Evolutionary conservation across 1,139 yeast genomes (phyloP).

Genomic region (Meyerozyma smithsonii): DNA sequence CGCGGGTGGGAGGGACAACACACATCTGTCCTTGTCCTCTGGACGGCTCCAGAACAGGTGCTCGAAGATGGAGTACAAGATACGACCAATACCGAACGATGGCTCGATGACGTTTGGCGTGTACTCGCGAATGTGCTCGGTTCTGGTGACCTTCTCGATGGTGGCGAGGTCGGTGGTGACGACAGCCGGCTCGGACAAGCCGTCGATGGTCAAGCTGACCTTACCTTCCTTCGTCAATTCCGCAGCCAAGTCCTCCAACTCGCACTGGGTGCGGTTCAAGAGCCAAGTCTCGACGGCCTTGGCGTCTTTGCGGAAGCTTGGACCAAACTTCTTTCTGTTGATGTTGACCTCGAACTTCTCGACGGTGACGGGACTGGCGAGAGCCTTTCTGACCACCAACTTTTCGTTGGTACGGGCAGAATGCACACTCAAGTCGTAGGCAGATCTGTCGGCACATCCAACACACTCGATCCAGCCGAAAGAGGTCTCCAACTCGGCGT

Average conservation of each 20-base stretch:
- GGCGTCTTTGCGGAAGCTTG: conserved; percentile 94
- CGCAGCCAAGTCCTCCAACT: conserved; percentile 69
- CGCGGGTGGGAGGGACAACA: conserved; percentile 87
- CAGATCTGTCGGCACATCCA: conserved; percentile 99
- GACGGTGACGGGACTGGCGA: conserved; percentile 77
- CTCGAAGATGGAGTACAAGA: conserved; percentile 87
- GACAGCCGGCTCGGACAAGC: conserved; percentile 56
- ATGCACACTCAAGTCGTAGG: conserved; percentile 94
- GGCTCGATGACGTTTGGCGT: conserved; percentile 99
- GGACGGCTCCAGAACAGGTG: conserved; percentile 95
- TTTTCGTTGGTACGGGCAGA: conserved; percentile 93
- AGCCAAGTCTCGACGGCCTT: conserved; percentile 85
- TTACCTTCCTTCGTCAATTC: conserved; percentile 64
- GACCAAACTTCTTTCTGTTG: conserved; percentile 95
- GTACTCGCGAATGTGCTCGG: conserved; percentile 90
- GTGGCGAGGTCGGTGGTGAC: conserved; percentile 66
- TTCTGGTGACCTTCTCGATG: conserved; percentile 73
- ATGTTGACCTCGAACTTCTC: conserved; percentile 80
- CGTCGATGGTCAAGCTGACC: conserved; percentile 59
- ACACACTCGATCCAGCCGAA: conserved; percentile 99
- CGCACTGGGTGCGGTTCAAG: conserved; percentile 73
- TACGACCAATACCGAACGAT: conserved; percentile 98
- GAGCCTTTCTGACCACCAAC: conserved; percentile 86
- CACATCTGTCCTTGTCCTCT: conserved; percentile 86
- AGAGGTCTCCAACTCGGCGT: conserved; percentile 92